Evolutionary conservation across 2,329 filamentous ascomycete species (phyloP).

Genomic region (Fusarium guadeloupense): DNA sequence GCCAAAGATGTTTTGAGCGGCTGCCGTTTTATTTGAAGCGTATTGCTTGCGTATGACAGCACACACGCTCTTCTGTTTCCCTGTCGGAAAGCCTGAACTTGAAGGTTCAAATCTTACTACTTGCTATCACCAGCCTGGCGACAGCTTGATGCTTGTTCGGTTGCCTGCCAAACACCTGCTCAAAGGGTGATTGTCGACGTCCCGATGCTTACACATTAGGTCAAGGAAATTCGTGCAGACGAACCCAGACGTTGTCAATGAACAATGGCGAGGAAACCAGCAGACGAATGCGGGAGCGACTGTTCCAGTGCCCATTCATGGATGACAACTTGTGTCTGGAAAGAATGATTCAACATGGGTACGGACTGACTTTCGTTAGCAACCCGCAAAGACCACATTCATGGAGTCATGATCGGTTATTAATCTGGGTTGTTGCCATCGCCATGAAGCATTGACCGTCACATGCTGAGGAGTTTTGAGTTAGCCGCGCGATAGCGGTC

Average conservation of each 20-base stretch:
- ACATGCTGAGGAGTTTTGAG: conserved; percentile 11
- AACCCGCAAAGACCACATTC: neutral
- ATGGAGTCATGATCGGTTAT: conserved; percentile 7
- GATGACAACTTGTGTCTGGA: neutral
- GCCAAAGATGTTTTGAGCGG: neutral
- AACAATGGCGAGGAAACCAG: neutral
- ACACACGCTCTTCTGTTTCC: neutral
- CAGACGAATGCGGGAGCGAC: neutral
- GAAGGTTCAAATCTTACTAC: neutral
- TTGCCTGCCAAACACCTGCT: neutral
- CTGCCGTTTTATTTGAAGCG: conserved; percentile 1
- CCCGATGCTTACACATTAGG: neutral
- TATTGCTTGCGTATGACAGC: neutral
- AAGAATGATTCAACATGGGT: neutral
- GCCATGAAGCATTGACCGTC: conserved; percentile 5
- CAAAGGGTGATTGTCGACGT: neutral
- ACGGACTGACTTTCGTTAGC: neutral
- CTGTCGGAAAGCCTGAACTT: neutral
- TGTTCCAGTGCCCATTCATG: conserved; percentile 1
- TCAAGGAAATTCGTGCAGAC: neutral
- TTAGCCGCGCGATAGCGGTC: conserved; percentile 1
- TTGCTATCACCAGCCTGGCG: neutral
- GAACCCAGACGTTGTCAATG: neutral
- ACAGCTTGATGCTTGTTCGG: neutral
- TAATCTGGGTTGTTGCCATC: neutral